These are phyloP conservation scores for Biscogniauxia mediterranea DNA, from an alignment of 2,329 filamentous ascomycete species.

Conservation along the genomic window DNA sequence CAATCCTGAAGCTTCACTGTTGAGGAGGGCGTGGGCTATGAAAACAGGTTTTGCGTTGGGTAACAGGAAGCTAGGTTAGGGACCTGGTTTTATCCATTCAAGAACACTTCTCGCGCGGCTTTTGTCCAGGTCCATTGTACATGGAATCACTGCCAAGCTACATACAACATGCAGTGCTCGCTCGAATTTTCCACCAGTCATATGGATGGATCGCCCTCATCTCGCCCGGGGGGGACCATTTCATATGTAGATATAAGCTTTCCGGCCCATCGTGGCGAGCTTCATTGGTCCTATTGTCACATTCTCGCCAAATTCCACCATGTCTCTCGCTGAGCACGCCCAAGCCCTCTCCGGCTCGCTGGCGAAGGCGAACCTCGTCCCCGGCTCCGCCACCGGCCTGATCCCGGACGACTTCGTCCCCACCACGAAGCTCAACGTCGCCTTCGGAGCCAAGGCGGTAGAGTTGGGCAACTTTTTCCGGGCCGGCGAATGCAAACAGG, in stretches of 20 bases:
- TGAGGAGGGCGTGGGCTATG: too few relatives aligned
- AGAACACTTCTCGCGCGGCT: neutral
- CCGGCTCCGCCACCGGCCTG: conserved; percentile 38
- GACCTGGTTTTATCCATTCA: neutral
- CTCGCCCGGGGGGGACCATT: neutral
- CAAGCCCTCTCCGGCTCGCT: conserved; percentile 32
- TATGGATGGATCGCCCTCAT: neutral
- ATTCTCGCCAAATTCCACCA: conserved; percentile 3
- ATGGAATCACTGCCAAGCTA: neutral
- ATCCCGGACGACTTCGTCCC: conserved; percentile 44
- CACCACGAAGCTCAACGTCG: conserved; percentile 38
- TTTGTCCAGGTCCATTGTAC: neutral
- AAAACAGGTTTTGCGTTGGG: too few relatives aligned
- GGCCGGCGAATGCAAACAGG: conserved; percentile 35
- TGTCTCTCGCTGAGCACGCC: conserved; percentile 24
- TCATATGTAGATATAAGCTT: neutral
- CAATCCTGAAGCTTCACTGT: too few relatives aligned
- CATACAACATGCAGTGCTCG: neutral
- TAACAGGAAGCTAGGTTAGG: too few relatives aligned
- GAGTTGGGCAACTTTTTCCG: conserved; percentile 41
- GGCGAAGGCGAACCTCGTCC: conserved; percentile 38
- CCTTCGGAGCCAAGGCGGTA: conserved; percentile 34
- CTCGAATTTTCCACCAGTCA: neutral
- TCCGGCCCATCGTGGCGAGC: too few relatives aligned
- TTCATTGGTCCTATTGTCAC: too few relatives aligned